Evolutionary conservation across 352 stramenopile genomes (phyloP).

Genomic region (Plasmopara muralis): DNA sequence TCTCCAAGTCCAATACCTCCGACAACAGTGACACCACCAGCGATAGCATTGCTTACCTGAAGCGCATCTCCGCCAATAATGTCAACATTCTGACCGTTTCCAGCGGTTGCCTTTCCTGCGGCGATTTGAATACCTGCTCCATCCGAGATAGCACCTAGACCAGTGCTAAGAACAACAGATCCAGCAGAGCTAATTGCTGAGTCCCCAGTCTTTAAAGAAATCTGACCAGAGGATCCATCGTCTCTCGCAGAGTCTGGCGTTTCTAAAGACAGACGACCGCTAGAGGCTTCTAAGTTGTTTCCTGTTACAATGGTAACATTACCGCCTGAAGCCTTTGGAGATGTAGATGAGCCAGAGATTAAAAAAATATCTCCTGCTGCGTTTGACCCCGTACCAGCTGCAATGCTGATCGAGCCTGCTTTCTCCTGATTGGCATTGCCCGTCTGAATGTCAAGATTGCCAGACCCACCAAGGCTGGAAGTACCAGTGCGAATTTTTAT

Average conservation of each 20-base stretch:
- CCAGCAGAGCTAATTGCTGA: conserved; percentile 28
- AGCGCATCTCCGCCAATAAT: conserved; percentile 37
- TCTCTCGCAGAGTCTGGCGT: conserved; percentile 32
- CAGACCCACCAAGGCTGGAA: conserved; percentile 32
- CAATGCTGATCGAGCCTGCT: conserved; percentile 38
- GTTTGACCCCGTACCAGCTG: conserved; percentile 32
- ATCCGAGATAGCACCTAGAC: conserved; percentile 28
- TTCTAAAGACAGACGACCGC: conserved; percentile 33
- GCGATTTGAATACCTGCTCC: conserved; percentile 34
- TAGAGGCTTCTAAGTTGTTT: conserved; percentile 32
- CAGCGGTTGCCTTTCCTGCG: conserved; percentile 29
- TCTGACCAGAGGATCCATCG: conserved; percentile 31
- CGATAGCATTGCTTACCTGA: conserved; percentile 29
- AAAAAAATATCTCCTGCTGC: conserved; percentile 34
- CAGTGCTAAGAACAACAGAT: conserved; percentile 42
- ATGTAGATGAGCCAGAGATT: conserved; percentile 30
- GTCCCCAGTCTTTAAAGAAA: conserved; percentile 36
- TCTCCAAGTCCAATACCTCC: conserved; percentile 34
- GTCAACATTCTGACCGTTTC: conserved; percentile 29
- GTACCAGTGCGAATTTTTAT: conserved; percentile 30
- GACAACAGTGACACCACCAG: conserved; percentile 30
- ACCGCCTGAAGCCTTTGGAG: conserved; percentile 28
- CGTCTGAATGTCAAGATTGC: conserved; percentile 35
- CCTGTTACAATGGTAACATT: conserved; percentile 38
- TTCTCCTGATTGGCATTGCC: conserved; percentile 32